These are phyloP conservation scores for Mycena amicta DNA, from an alignment of 768 basidiomycete genomes.

Conservation along the genomic window DNA sequence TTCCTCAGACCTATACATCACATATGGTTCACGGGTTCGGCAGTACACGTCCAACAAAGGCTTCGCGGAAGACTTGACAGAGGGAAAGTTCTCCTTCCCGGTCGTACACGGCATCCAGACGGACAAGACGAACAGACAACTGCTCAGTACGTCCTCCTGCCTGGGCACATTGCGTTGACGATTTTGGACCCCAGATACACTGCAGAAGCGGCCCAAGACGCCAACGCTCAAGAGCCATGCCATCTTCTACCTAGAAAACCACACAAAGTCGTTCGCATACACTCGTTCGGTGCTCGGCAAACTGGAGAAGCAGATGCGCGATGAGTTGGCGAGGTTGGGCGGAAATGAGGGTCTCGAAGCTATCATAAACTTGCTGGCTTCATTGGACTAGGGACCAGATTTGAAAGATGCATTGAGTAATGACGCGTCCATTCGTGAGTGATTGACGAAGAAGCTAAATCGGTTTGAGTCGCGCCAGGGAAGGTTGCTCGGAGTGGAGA, in stretches of 20 bases:
- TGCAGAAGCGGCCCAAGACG: conserved; percentile 58
- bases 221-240: conserved; percentile 63
- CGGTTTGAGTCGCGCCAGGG: too few relatives aligned
- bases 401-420: too few relatives aligned
- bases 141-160: conserved; percentile 50
- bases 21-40: too few relatives aligned
- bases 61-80: conserved; percentile 75
- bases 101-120: conserved; percentile 70
- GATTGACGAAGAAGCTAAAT: too few relatives aligned
- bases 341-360: conserved; percentile 55
- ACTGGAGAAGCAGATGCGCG: conserved; percentile 54
- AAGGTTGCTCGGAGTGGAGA: too few relatives aligned
- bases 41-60: conserved; percentile 69
- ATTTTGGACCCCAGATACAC: conserved; percentile 36
- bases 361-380: conserved; percentile 40
- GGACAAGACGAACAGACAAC: conserved; percentile 56
- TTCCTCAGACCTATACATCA: too few relatives aligned
- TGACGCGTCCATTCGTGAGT: too few relatives aligned
- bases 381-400: background rate
- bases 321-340: conserved; percentile 59
- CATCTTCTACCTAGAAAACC: conserved; percentile 56
- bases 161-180: background rate
- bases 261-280: conserved; percentile 56
- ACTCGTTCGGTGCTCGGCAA: conserved; percentile 54
- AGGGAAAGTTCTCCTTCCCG: conserved; percentile 83